Evolutionary conservation across 371 early-diverging fungal species (phyloP).

Genomic region (Actinomucor elegans): DNA sequence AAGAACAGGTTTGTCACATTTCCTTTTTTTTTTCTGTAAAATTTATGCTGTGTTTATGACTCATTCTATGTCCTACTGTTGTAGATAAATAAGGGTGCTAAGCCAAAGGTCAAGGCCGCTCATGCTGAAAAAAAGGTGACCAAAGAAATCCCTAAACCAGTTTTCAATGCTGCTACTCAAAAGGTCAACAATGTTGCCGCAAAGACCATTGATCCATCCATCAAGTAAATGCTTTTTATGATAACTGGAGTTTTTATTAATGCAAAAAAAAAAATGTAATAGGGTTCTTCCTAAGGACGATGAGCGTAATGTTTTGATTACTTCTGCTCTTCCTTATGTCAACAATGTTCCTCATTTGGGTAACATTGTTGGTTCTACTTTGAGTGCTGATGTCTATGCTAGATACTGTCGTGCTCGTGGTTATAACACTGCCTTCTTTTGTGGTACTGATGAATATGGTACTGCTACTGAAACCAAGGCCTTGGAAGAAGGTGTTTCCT

Average conservation of each 20-base stretch:
- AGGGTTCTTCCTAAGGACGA: constrained; percentile 65
- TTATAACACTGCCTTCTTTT: constrained; percentile 92
- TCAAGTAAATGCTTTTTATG: constrained; percentile 26
- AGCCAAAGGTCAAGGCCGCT: constrained; percentile 35
- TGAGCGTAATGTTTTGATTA: constrained; percentile 91
- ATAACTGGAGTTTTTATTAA: constrained; percentile 4
- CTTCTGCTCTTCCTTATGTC: constrained; percentile 99
- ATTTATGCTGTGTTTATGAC: constrained; percentile 1
- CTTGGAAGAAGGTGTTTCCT: constrained; percentile 86
- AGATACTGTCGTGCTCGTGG: constrained; percentile 91
- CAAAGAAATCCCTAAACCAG: constrained; percentile 24
- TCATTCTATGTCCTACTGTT: not conserved
- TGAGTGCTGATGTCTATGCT: constrained; percentile 98
- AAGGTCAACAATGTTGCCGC: constrained; percentile 29
- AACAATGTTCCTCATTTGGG: constrained; percentile 99
- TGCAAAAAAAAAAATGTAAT: not conserved
- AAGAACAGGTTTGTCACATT: constrained; percentile 32
- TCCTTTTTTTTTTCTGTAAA: not conserved
- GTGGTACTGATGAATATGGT: constrained; percentile 99
- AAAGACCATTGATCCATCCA: constrained; percentile 11
- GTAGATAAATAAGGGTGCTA: constrained; percentile 32
- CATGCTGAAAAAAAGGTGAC: constrained; percentile 27
- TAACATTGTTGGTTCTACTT: constrained; percentile 98
- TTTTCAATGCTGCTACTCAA: constrained; percentile 35
- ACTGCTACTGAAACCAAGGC: constrained; percentile 99